Conservation (phyloP, 176 grass and related monocot species). For the Alopecurus myosuroides region DNA sequence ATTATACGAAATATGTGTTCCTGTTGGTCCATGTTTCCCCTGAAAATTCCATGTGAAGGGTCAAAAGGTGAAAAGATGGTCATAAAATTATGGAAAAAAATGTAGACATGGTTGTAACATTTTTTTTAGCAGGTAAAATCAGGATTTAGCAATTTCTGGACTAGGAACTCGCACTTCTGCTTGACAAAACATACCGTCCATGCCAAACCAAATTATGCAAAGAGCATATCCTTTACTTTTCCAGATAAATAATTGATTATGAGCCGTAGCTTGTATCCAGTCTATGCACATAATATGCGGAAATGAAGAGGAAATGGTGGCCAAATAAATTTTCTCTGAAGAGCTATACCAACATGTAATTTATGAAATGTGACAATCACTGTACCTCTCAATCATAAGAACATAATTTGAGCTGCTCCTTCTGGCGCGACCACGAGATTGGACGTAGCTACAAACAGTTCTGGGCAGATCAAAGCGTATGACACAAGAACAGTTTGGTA, state of each 20-base stretch:
- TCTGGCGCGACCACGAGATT: constrained; percentile 79
- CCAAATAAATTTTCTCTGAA: background rate
- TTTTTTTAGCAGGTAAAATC: background rate
- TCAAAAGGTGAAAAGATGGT: background rate
- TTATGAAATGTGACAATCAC: background rate
- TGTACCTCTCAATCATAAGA: constrained; percentile 92
- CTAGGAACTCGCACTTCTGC: background rate
- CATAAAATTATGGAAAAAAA: background rate
- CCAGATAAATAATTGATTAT: background rate
- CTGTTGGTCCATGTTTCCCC: constrained; percentile 66
- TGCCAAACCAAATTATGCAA: background rate
- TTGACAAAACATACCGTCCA: background rate
- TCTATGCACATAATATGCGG: background rate
- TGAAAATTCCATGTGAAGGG: constrained; percentile 29
- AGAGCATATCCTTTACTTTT: background rate
- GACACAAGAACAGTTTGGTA: constrained; percentile 92
- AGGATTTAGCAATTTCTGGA: background rate
- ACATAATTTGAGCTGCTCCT: constrained; percentile 60
- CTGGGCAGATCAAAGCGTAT: constrained; percentile 91
- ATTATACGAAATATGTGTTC: constrained; percentile 76
- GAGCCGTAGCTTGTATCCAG: background rate
- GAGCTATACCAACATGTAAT: constrained; percentile 2
- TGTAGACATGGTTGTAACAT: background rate
- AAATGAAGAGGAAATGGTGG: constrained; percentile 5
- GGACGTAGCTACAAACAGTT: constrained; percentile 86